Percentiles rank a stretch among this genome's conserved stretches.
These are phyloP conservation scores for Dothideomycetidae sp. DNA, from an alignment of 2,329 filamentous ascomycete genomes.

Conservation along the genomic window DNA sequence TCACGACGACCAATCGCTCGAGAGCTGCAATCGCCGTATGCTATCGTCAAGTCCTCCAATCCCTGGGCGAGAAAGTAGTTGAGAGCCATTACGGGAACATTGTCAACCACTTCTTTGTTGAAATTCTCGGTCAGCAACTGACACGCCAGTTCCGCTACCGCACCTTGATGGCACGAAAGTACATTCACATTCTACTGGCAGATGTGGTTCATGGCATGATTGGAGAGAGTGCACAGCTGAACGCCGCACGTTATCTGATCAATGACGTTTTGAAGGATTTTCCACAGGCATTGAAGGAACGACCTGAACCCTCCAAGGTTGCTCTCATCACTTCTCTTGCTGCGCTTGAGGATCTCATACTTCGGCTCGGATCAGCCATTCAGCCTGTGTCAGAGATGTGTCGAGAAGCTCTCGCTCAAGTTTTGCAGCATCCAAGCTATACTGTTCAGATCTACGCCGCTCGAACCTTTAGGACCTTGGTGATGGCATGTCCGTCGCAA, in stretches of 20 bases:
- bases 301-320: conserved; percentile 77
- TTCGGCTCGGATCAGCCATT: conserved; percentile 67
- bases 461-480: conserved; percentile 71
- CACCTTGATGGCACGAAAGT: conserved; percentile 68
- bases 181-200: conserved; percentile 70
- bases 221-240: conserved; percentile 76
- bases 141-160: conserved; percentile 79
- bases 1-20: conserved; percentile 63
- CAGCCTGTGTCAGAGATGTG: conserved; percentile 67
- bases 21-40: conserved; percentile 76
- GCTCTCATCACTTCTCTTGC: conserved; percentile 66
- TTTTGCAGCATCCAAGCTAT: conserved; percentile 88
- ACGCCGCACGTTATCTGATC: conserved; percentile 65
- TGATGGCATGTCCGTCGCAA: conserved; percentile 82
- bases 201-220: conserved; percentile 72
- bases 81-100: conserved; percentile 73
- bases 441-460: conserved; percentile 87
- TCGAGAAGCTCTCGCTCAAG: conserved; percentile 75
- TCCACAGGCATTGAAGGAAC: conserved; percentile 74
- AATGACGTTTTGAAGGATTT: conserved; percentile 91
- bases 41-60: conserved; percentile 67
- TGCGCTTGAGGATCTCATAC: conserved; percentile 64
- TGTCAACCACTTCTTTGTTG: conserved; percentile 63
- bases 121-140: conserved; percentile 61
- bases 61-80: conserved; percentile 67